Evolutionary conservation across 2,329 filamentous ascomycete species (phyloP).

Genomic region (Hypoxylon rubiginosum): DNA sequence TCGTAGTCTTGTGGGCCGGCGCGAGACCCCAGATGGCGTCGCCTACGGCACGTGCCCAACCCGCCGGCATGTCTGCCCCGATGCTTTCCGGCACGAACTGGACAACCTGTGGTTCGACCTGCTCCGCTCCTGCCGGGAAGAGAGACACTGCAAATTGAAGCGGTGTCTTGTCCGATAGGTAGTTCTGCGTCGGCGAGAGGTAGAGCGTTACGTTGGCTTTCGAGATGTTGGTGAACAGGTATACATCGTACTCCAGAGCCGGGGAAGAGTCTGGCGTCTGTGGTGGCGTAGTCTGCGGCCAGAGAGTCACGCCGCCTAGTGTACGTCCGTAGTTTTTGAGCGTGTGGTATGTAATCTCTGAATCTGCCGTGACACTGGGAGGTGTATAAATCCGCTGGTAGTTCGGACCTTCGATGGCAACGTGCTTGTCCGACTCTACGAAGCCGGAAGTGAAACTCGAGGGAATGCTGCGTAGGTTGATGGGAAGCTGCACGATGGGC

Average conservation of each 20-base stretch:
- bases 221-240: slow-evolving; percentile 67
- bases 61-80: slow-evolving; percentile 57
- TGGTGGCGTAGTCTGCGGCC: slow-evolving; percentile 65
- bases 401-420: slow-evolving; percentile 68
- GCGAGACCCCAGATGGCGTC: slow-evolving; percentile 62
- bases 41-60: slow-evolving; percentile 60
- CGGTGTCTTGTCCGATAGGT: slow-evolving; percentile 63
- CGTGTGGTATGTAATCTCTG: slow-evolving; percentile 62
- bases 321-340: slow-evolving; percentile 70
- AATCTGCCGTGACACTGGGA: slow-evolving; percentile 41
- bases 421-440: slow-evolving; percentile 71
- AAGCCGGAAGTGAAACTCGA: slow-evolving; percentile 69
- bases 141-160: slow-evolving; percentile 54
- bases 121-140: slow-evolving; percentile 51
- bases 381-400: slow-evolving; percentile 59
- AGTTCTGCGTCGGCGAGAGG: slow-evolving; percentile 67
- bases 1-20: slow-evolving; percentile 59
- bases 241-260: slow-evolving; percentile 71
- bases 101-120: slow-evolving; percentile 52
- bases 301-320: slow-evolving; percentile 68
- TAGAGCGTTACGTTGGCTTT: slow-evolving; percentile 62
- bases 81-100: slow-evolving; percentile 59
- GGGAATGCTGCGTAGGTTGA: slow-evolving; percentile 64
- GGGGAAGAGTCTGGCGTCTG: slow-evolving; percentile 64
- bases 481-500: slow-evolving; percentile 67